A percentile compares a stretch with the other conserved stretches of the same genome.
Conservation (phyloP, 1,284 basidiomycete species). For the Porogramme epimiltina region DNA sequence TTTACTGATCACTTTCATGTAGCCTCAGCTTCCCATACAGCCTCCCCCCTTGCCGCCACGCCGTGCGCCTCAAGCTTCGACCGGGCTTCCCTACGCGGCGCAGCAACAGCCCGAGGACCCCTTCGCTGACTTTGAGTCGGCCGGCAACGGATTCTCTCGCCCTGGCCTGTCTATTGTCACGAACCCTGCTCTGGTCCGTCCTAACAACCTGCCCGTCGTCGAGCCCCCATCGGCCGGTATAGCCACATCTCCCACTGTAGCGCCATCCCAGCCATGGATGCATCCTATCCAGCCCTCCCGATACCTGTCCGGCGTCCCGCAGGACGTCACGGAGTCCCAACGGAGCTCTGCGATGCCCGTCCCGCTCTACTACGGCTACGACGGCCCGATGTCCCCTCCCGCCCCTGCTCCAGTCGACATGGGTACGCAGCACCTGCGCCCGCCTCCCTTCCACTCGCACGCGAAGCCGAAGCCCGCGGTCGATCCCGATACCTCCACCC, state of each 20-base stretch:
- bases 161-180: slow-evolving; percentile 49
- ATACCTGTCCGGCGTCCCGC: slow-evolving; percentile 35
- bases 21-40: not conserved
- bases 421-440: slow-evolving; percentile 12
- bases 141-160: slow-evolving; percentile 16
- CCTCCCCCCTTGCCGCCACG: not conserved
- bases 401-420: slow-evolving; percentile 5
- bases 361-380: slow-evolving; percentile 43
- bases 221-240: slow-evolving; percentile 42
- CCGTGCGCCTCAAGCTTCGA: not conserved
- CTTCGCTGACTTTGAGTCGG: slow-evolving; percentile 2
- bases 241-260: slow-evolving; percentile 34
- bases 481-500: slow-evolving; percentile 33
- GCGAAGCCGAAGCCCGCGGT: slow-evolving; percentile 17
- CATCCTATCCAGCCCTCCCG: slow-evolving; percentile 31
- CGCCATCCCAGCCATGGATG: slow-evolving; percentile 39
- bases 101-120: not conserved
- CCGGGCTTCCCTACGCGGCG: not conserved
- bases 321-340: slow-evolving; percentile 20
- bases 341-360: slow-evolving; percentile 39
- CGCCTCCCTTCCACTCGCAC: slow-evolving; percentile 31
- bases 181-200: slow-evolving; percentile 32
- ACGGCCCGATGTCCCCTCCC: slow-evolving; percentile 3
- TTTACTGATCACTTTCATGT: no score
- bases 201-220: slow-evolving; percentile 32